Evolutionary conservation across 2,329 filamentous ascomycete species (phyloP), one percentile per base, ranked within the genome.

Genomic region (Lizonia empirigonia): DNA sequence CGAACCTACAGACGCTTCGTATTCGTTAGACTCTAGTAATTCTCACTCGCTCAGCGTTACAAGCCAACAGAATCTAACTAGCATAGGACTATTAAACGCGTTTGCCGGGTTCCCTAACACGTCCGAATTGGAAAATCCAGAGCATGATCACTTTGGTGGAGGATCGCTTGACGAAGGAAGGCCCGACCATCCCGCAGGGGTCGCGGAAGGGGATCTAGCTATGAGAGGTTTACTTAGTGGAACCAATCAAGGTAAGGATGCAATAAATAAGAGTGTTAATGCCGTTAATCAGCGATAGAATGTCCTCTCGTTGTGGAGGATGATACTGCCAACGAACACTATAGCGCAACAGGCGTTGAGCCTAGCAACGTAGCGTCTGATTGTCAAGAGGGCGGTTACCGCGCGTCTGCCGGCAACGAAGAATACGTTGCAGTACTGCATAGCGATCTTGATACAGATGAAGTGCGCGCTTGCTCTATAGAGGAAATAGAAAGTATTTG

Each of bases 171-270:
- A 51, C 24, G 23, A 24, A 51, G 44, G 32, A 52, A 34, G 29
- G 35, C 49, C 35, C 13, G 19, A 41, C 46, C n/a, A 52, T 33
- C 32, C 42, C 41, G 45, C 26, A 41, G 39, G 44, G n/a, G 30
- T 52, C 16, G 20, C 22, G 27, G 55, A 50, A 30, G 46, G 18
- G 23, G 49, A 55, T 45, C 42, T 29, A 26, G 47, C 47, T 52
- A 23, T 42, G 32, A 55, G 55, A 27, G 38, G 39, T 18, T 44
- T 51, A 26, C 34, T 51, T 44, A 39, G 48, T 34, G 26, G 44
- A 52, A 55, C 42, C 22, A 52, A 37, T 49, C 37, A 45, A 52
- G 46, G 47, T 50, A 55, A 52, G 46, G 49, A 49, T 55, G 18
- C 34, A 35, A 45, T 33, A 52, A 42, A 44, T 48, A 49, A 35